These are phyloP conservation scores for Neurospora sp. DNA, from an alignment of 495 filamentous ascomycete species.

Conservation along the genomic window DNA sequence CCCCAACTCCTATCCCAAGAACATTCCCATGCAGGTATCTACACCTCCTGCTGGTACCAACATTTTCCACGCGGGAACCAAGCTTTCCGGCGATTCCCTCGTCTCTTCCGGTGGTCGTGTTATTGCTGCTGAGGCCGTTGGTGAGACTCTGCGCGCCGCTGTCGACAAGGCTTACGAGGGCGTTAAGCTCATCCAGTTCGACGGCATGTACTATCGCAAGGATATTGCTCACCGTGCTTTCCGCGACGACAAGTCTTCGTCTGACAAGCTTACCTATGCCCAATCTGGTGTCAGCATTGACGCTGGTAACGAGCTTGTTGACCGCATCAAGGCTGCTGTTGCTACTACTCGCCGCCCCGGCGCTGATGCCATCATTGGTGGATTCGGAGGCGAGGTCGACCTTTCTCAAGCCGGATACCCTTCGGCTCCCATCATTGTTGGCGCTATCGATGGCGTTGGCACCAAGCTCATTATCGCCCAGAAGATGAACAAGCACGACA, in stretches of 20 bases:
- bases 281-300: constrained; percentile 86
- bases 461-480: constrained; percentile 96
- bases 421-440: constrained; percentile 66
- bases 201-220: constrained; percentile 84
- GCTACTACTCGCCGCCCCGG: constrained; percentile 71
- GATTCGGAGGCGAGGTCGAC: constrained; percentile 87
- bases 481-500: constrained; percentile 76
- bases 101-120: constrained; percentile 80
- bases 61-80: constrained; percentile 93
- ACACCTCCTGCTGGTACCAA: constrained; percentile 39
- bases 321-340: constrained; percentile 77
- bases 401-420: constrained; percentile 66
- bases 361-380: constrained; percentile 83
- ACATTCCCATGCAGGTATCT: constrained; percentile 56
- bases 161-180: constrained; percentile 75
- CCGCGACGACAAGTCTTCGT: constrained; percentile 24
- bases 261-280: constrained; percentile 76
- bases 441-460: constrained; percentile 90
- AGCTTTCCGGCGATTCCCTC: constrained; percentile 46
- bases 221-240: constrained; percentile 78
- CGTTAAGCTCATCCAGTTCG: constrained; percentile 69
- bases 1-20: constrained; percentile 78
- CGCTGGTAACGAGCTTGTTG: constrained; percentile 80
- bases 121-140: constrained; percentile 77
- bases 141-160: constrained; percentile 63